A percentile compares a stretch with the other conserved stretches of the same genome.
These are phyloP conservation scores for Teratosphaeria viscida DNA, from an alignment of 2,329 filamentous ascomycete species.

Conservation along the genomic window DNA sequence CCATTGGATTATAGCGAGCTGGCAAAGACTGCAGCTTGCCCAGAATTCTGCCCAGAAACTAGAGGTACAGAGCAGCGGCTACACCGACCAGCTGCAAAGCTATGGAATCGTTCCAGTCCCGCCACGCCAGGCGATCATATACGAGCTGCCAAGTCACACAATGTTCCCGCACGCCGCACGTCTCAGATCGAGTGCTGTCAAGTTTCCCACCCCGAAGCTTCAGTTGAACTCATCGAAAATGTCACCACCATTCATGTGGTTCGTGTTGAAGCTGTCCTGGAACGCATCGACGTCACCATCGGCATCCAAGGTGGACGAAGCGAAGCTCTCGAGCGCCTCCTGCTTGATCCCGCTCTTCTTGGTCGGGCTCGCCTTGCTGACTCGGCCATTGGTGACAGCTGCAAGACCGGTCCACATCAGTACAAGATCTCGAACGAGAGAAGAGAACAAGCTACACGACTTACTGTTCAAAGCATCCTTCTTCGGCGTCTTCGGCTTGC, in stretches of 20 bases:
- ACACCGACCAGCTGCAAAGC: background rate
- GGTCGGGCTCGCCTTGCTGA: slow-evolving; percentile 13
- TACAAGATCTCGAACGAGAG: background rate
- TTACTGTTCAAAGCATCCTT: slow-evolving; percentile 15
- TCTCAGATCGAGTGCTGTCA: background rate
- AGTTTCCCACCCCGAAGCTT: background rate
- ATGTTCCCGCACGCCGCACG: background rate
- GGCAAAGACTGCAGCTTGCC: background rate
- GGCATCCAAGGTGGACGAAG: background rate
- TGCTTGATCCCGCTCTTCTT: slow-evolving; percentile 18
- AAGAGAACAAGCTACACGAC: background rate
- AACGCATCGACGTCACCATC: background rate
- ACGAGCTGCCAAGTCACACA: background rate
- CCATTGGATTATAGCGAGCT: background rate
- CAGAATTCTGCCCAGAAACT: background rate
- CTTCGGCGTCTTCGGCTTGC: slow-evolving; percentile 17
- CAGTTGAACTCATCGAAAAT: background rate
- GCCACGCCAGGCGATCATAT: background rate
- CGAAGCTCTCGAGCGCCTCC: slow-evolving; percentile 9
- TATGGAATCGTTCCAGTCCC: background rate
- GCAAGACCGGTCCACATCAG: background rate
- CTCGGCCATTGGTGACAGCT: slow-evolving; percentile 16
- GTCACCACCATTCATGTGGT: background rate
- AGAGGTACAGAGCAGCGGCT: background rate
- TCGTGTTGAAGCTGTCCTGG: background rate